These are phyloP conservation scores for Yamadazyma laniorum DNA, from an alignment of 805 yeast genomes.

Conservation along the genomic window DNA sequence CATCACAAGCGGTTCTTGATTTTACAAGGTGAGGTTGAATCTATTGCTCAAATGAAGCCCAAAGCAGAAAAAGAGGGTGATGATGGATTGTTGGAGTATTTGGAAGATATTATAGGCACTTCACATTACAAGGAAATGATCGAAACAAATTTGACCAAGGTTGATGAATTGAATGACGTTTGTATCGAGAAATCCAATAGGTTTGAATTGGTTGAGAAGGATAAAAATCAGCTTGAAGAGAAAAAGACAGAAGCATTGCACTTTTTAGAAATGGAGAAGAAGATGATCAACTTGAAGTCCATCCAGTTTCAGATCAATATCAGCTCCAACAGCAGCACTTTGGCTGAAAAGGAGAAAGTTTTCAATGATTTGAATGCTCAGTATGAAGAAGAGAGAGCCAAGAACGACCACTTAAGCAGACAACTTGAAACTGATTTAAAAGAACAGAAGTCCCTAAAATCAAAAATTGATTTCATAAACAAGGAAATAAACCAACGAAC, in stretches of 20 bases:
- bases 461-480: constrained; percentile 18
- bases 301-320: constrained; percentile 55
- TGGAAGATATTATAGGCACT: constrained; percentile 97
- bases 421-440: constrained; percentile 28
- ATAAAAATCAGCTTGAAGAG: constrained; percentile 62
- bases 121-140: constrained; percentile 75
- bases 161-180: constrained; percentile 75
- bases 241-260: constrained; percentile 68
- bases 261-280: constrained; percentile 64
- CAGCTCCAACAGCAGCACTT: constrained; percentile 35
- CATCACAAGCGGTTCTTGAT: constrained; percentile 94
- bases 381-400: constrained; percentile 27
- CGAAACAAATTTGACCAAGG: constrained; percentile 56
- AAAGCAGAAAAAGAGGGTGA: constrained; percentile 91
- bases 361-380: constrained; percentile 36
- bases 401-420: constrained; percentile 25
- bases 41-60: constrained; percentile 97
- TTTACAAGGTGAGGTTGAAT: constrained; percentile 97
- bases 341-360: constrained; percentile 34
- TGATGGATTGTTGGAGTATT: constrained; percentile 89
- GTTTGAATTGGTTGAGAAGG: constrained; percentile 75
- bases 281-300: constrained; percentile 51
- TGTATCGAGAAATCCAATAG: constrained; percentile 81
- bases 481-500: constrained; percentile 19
- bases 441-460: constrained; percentile 27